phyloP scores from a whole-genome alignment of 2,329 filamentous ascomycete species.

The Calonectria crousiana region DNA sequence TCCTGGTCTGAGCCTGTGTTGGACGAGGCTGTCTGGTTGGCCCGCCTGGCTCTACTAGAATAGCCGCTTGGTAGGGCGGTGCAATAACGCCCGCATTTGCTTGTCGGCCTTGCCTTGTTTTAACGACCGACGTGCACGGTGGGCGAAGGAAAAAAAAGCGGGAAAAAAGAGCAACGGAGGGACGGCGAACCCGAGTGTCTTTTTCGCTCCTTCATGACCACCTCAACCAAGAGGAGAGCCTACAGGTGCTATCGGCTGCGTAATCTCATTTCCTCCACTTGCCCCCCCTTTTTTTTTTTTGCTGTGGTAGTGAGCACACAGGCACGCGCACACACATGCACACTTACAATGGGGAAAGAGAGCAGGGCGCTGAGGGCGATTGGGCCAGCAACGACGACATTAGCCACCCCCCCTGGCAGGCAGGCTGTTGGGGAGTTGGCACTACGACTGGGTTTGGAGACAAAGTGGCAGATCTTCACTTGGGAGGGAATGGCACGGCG shows the following conservation, averaged over 20 bases:
- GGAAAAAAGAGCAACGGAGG: background rate
- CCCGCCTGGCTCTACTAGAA: background rate
- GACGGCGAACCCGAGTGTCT: background rate
- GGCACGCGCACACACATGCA: background rate
- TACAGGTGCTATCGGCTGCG: background rate
- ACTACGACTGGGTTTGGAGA: conserved; percentile 24
- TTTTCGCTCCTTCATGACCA: background rate
- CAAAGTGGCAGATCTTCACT: conserved; percentile 40
- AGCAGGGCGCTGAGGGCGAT: background rate
- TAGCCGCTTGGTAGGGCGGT: conserved; percentile 5
- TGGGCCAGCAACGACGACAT: background rate
- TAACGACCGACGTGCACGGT: background rate
- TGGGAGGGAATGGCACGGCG: conserved; percentile 44
- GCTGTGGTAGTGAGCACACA: background rate
- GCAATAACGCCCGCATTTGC: background rate
- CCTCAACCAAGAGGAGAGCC: background rate
- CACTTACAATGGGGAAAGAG: background rate
- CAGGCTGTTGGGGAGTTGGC: conserved; percentile 26
- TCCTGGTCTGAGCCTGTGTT: background rate
- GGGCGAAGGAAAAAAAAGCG: background rate
- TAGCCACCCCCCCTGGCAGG: background rate
- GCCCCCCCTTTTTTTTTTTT: background rate
- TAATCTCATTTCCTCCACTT: background rate
- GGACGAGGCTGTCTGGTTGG: conserved; percentile 5
- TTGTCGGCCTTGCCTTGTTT: background rate